These are phyloP conservation scores for Blepharisma undulans DNA, from an alignment of 169 alveolate genomes.

Conservation along the genomic window DNA sequence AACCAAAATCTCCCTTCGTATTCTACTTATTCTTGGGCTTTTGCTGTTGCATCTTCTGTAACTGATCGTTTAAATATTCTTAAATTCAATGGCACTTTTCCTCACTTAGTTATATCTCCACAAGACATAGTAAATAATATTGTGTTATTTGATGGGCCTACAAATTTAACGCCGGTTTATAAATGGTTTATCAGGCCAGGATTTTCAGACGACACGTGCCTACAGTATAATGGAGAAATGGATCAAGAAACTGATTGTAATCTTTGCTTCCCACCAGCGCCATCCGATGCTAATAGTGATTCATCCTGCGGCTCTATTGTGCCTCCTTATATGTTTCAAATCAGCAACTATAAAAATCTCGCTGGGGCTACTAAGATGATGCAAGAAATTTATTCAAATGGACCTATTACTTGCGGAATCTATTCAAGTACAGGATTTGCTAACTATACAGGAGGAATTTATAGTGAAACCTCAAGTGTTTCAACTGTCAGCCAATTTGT, in stretches of 20 bases:
- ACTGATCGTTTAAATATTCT: slow-evolving; percentile 85
- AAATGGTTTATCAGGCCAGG: slow-evolving; percentile 64
- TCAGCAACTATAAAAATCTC: slow-evolving; percentile 59
- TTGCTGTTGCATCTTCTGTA: slow-evolving; percentile 78
- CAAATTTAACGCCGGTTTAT: slow-evolving; percentile 77
- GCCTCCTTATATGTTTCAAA: slow-evolving; percentile 56
- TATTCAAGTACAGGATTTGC: slow-evolving; percentile 61
- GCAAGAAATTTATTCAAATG: slow-evolving; percentile 75
- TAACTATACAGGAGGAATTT: slow-evolving; percentile 78
- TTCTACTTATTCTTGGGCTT: slow-evolving; percentile 89
- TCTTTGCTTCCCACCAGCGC: slow-evolving; percentile 65
- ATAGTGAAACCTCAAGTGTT: slow-evolving; percentile 36
- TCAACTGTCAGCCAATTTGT: slow-evolving; percentile 75
- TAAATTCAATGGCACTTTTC: slow-evolving; percentile 61
- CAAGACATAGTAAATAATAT: slow-evolving; percentile 78
- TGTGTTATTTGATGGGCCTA: slow-evolving; percentile 84
- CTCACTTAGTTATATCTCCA: slow-evolving; percentile 62
- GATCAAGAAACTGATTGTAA: slow-evolving; percentile 43
- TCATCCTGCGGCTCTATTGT: slow-evolving; percentile 63
- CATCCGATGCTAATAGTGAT: slow-evolving; percentile 51
- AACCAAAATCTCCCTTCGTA: slow-evolving; percentile 77
- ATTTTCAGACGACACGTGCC: slow-evolving; percentile 77
- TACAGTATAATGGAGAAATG: slow-evolving; percentile 70
- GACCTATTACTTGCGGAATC: slow-evolving; percentile 84
- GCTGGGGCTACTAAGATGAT: slow-evolving; percentile 76